Evolutionary conservation across 2,329 filamentous ascomycete genomes (phyloP).

Genomic region (Scopulariopsis brevicaulis): DNA sequence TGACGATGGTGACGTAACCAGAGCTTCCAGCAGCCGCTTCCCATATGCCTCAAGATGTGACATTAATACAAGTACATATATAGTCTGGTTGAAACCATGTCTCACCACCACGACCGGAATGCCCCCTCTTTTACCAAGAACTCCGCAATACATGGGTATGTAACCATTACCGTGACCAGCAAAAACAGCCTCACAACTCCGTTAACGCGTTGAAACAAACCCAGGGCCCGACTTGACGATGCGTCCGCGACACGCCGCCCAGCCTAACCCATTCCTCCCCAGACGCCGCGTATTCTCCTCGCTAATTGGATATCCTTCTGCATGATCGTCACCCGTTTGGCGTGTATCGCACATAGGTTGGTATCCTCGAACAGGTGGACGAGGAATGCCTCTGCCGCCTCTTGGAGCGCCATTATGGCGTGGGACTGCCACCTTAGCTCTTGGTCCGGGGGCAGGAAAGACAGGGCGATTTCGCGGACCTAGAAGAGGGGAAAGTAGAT

Average conservation of each 20-base stretch:
- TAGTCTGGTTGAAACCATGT: background rate
- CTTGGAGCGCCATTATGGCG: slow-evolving; percentile 84
- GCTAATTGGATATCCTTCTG: slow-evolving; percentile 97
- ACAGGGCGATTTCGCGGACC: slow-evolving; percentile 63
- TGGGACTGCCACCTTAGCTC: slow-evolving; percentile 93
- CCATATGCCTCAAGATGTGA: background rate
- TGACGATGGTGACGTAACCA: background rate
- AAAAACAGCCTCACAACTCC: background rate
- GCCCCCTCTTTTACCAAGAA: background rate
- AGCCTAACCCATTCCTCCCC: slow-evolving; percentile 52
- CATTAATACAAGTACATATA: background rate
- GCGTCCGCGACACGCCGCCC: background rate
- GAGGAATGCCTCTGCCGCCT: slow-evolving; percentile 91
- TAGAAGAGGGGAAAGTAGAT: slow-evolving; percentile 11
- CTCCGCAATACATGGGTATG: background rate
- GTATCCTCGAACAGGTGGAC: slow-evolving; percentile 95
- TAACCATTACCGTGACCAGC: background rate
- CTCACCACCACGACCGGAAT: background rate
- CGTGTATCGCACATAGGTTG: slow-evolving; percentile 93
- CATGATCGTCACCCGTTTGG: slow-evolving; percentile 94
- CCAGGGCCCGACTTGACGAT: background rate
- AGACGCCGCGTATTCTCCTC: slow-evolving; percentile 64
- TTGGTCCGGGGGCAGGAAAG: slow-evolving; percentile 48
- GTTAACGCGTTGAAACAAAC: background rate
- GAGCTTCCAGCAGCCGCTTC: background rate